Evolutionary conservation across 305 asterid genomes (phyloP).

Genomic region (Solanum hybrid): DNA sequence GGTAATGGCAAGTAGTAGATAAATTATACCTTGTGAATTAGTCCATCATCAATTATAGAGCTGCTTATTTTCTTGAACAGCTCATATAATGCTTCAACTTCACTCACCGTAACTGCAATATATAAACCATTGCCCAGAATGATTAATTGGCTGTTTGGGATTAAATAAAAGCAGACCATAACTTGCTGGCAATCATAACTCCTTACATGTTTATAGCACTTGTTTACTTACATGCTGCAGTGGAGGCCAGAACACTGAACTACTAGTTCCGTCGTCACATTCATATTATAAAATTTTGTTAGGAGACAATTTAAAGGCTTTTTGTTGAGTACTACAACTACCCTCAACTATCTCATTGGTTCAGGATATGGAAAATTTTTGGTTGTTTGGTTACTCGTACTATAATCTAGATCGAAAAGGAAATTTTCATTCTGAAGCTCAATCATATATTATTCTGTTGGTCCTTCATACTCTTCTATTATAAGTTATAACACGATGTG

Average conservation of each 20-base stretch:
- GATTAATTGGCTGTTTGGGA: background rate
- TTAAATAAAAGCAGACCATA: background rate
- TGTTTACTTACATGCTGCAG: background rate
- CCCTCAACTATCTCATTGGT: background rate
- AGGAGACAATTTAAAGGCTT: background rate
- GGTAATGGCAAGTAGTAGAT: background rate
- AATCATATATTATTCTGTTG: too few species aligned
- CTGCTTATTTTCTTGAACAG: constrained; percentile 75
- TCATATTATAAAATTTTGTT: background rate
- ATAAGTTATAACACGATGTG: background rate
- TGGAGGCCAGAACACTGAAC: background rate
- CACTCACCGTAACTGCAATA: constrained; percentile 64
- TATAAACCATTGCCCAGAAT: background rate
- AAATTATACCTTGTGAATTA: constrained; percentile 67
- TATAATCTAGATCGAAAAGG: background rate
- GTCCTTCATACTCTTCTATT: background rate
- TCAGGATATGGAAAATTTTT: background rate
- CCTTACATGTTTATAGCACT: background rate
- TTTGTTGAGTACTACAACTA: background rate
- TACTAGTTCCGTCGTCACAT: background rate
- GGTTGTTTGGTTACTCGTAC: background rate
- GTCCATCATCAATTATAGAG: constrained; percentile 67
- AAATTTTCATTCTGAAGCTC: background rate
- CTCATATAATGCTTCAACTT: constrained; percentile 70
- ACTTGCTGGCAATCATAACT: background rate